A percentile compares a stretch with the other conserved stretches of the same genome.
Evolutionary conservation across 169 alveolate species (phyloP).

Genomic region (Hepatocystis sp.): DNA sequence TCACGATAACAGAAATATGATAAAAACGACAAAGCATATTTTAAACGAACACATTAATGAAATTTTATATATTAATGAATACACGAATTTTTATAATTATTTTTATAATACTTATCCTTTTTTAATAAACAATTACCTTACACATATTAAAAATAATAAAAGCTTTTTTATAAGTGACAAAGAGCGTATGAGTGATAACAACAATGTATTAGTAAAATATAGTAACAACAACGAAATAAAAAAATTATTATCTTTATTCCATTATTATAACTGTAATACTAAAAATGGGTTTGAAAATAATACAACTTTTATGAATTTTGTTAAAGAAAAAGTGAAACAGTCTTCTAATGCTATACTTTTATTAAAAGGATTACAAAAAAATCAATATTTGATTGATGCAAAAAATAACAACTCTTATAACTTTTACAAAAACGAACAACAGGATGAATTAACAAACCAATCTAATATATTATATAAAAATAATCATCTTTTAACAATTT

Average conservation of each 20-base stretch:
- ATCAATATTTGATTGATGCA: constrained; percentile 1
- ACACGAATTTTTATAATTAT: constrained; percentile 18
- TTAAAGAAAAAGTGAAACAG: constrained; percentile 11
- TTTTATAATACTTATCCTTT: constrained; percentile 55
- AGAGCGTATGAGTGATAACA: not conserved
- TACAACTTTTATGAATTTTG: constrained; percentile 3
- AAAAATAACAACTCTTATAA: constrained; percentile 3
- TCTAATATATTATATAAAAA: too few species aligned
- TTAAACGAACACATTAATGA: constrained; percentile 53
- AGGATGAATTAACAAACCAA: not conserved
- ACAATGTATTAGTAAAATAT: not conserved
- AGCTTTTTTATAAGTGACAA: too few species aligned
- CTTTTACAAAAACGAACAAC: not conserved
- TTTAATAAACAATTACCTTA: constrained; percentile 40
- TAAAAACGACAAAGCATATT: constrained; percentile 47
- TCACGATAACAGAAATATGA: constrained; percentile 46
- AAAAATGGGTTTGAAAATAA: constrained; percentile 11
- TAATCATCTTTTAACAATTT: not conserved
- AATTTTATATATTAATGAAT: constrained; percentile 32
- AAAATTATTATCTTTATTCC: constrained; percentile 4
- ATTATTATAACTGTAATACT: constrained; percentile 36
- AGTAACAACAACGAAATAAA: constrained; percentile 9
- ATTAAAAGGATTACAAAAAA: constrained; percentile 22
- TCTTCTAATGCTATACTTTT: constrained; percentile 18
- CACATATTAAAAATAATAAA: not conserved